These are phyloP conservation scores for Ophiostoma montium DNA, from an alignment of 2,329 filamentous ascomycete species.

Conservation along the genomic window DNA sequence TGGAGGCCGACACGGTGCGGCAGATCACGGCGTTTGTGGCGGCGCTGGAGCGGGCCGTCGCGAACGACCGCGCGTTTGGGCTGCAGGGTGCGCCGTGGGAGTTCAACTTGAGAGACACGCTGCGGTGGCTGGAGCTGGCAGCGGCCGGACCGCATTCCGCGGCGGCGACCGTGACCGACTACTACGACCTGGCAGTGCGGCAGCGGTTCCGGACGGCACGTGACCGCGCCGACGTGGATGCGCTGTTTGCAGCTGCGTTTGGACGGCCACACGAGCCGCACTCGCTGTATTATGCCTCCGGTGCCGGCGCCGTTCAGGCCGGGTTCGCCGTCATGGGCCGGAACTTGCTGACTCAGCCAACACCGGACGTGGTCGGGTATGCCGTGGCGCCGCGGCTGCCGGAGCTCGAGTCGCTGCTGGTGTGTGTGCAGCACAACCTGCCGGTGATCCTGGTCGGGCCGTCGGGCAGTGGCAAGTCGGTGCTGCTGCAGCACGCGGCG, in stretches of 20 bases:
- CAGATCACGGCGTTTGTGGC: constrained; percentile 70
- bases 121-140: constrained; percentile 71
- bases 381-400: constrained; percentile 43
- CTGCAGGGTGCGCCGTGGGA: constrained; percentile 74
- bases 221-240: constrained; percentile 52
- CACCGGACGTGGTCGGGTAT: constrained; percentile 34
- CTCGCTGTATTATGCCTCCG: constrained; percentile 60
- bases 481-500: constrained; percentile 67
- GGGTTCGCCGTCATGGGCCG: constrained; percentile 60
- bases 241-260: constrained; percentile 55
- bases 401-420: constrained; percentile 72
- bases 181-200: constrained; percentile 68
- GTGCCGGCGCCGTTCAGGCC: constrained; percentile 54
- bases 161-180: constrained; percentile 47
- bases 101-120: constrained; percentile 81
- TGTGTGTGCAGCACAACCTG: constrained; percentile 74
- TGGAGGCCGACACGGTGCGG: constrained; percentile 43
- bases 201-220: constrained; percentile 66
- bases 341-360: constrained; percentile 36
- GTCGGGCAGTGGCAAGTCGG: constrained; percentile 77
- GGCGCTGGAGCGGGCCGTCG: constrained; percentile 58
- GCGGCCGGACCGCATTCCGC: constrained; percentile 20
- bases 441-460: constrained; percentile 80
- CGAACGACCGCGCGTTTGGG: constrained; percentile 43
- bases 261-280: constrained; percentile 35